phyloP scores from a whole-genome alignment of 2,329 filamentous ascomycete genomes.

The Colletotrichum sp. region DNA sequence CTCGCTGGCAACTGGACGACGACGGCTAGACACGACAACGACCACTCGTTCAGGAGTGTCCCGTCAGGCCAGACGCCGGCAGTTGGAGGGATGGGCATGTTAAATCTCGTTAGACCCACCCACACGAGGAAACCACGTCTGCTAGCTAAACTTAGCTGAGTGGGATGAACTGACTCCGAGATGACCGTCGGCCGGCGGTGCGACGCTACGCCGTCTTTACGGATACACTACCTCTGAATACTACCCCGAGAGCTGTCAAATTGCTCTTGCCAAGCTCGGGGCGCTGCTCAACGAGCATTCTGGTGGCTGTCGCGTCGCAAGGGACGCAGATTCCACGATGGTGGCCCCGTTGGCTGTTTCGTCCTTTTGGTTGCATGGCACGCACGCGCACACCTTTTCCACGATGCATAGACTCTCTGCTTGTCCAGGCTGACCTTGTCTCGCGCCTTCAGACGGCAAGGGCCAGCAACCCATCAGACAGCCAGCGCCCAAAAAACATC shows the following conservation, averaged over 20 bases:
- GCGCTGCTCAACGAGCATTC: not conserved
- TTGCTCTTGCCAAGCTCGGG: not conserved
- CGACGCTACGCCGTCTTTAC: not conserved
- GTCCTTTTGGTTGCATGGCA: not conserved
- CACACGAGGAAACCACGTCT: conserved; percentile 19
- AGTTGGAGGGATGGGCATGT: conserved; percentile 19
- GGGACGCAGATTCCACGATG: not conserved
- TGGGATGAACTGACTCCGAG: conserved; percentile 21
- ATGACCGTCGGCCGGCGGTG: conserved; percentile 4
- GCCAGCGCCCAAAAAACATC: not conserved
- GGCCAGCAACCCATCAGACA: not conserved
- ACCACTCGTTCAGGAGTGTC: not conserved
- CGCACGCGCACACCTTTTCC: not conserved
- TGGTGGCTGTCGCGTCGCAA: not conserved
- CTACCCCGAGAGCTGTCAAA: not conserved
- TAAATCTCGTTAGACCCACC: conserved; percentile 22
- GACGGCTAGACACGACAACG: not conserved
- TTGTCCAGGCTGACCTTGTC: conserved; percentile 2
- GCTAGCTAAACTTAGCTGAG: conserved; percentile 18
- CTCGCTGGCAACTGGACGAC: not conserved
- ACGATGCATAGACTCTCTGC: not conserved
- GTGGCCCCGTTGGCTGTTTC: not conserved
- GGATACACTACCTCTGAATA: not conserved
- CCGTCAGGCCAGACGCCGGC: not conserved
- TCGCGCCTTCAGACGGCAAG: not conserved